phyloP scores from a whole-genome alignment of 495 filamentous ascomycete genomes.

The Usnea hakonensis region DNA sequence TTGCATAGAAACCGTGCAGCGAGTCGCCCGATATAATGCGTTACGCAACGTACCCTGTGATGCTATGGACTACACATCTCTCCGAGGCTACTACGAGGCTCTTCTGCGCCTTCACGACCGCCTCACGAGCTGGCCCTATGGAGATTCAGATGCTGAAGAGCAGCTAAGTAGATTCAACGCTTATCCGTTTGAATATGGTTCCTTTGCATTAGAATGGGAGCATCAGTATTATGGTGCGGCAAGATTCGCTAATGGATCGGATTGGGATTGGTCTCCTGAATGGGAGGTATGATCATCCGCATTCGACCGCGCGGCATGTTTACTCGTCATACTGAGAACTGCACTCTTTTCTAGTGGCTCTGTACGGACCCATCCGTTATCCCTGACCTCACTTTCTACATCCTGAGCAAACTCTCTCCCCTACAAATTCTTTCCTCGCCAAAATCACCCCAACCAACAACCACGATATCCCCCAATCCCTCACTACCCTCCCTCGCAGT shows the following conservation, averaged over 20 bases:
- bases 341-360: background rate
- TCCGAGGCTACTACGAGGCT: conserved; percentile 1
- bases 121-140: background rate
- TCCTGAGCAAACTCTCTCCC: conserved; percentile 3
- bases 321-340: background rate
- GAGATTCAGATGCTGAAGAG: background rate
- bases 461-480: background rate
- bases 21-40: background rate
- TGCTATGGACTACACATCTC: background rate
- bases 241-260: conserved; percentile 7
- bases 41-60: background rate
- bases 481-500: background rate
- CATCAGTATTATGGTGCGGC: conserved; percentile 10
- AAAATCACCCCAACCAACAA: background rate
- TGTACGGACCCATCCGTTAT: background rate
- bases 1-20: conserved; percentile 5
- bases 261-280: too few species aligned
- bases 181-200: conserved; percentile 5
- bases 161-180: background rate
- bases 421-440: background rate
- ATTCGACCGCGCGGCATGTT: too few species aligned
- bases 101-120: conserved; percentile 6
- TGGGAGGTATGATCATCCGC: too few species aligned
- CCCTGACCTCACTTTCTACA: background rate
- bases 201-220: conserved; percentile 10